A percentile compares a stretch with the other conserved stretches of the same genome.
phyloP scores from a whole-genome alignment of 495 filamentous ascomycete species.

The Aspergillus sparsus region DNA sequence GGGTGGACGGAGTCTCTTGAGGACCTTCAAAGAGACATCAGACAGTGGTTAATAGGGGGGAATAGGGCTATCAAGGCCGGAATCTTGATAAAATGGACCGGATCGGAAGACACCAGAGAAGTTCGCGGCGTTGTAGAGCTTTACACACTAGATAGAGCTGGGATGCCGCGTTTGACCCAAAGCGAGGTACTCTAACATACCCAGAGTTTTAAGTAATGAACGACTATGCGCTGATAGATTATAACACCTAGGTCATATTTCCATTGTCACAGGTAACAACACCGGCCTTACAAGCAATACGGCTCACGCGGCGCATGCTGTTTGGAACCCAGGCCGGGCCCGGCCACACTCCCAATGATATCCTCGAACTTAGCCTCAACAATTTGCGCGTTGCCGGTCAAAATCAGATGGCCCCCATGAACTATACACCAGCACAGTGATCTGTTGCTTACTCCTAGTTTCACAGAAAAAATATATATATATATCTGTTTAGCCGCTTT shows the following conservation, averaged over 20 bases:
- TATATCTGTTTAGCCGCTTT: no score
- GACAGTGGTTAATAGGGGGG: neutral
- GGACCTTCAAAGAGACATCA: neutral
- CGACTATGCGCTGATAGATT: neutral
- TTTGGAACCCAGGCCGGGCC: neutral
- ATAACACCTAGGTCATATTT: neutral
- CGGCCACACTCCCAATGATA: neutral
- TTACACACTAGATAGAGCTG: neutral
- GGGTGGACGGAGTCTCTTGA: neutral
- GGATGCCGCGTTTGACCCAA: neutral
- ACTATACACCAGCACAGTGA: neutral
- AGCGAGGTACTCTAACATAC: neutral
- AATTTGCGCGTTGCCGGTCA: neutral
- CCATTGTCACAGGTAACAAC: neutral
- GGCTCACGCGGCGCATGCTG: neutral
- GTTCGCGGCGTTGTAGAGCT: neutral
- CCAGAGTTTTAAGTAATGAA: neutral
- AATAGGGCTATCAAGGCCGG: neutral
- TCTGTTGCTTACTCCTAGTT: no score
- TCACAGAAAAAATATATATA: no score
- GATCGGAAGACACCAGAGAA: neutral
- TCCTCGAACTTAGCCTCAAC: neutral
- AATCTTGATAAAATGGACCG: neutral
- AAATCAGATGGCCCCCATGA: neutral
- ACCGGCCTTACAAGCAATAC: neutral